phyloP scores from a whole-genome alignment of 352 stramenopile genomes.

The Pythium biforme region DNA sequence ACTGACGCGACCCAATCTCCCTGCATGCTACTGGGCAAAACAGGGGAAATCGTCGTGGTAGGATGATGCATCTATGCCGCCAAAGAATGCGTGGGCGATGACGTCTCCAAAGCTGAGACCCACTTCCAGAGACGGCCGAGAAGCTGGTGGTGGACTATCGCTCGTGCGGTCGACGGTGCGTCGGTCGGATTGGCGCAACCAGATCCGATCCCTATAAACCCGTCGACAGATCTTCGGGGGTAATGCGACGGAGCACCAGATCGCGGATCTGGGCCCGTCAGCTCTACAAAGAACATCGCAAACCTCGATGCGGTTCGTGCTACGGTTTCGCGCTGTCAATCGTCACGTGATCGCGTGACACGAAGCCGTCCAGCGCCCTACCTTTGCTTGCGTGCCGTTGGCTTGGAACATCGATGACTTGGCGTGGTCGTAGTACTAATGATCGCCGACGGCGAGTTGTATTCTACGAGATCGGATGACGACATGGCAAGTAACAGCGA shows the following conservation, averaged over 20 bases:
- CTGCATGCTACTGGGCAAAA: not conserved
- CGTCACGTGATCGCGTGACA: slow-evolving; percentile 9
- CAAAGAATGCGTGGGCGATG: slow-evolving; percentile 12
- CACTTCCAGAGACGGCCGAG: slow-evolving; percentile 6
- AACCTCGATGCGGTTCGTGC: not conserved
- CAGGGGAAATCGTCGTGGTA: slow-evolving; percentile 5
- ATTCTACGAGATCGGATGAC: not conserved
- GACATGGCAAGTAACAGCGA: slow-evolving; percentile 4
- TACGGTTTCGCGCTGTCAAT: not conserved
- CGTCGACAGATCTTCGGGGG: not conserved
- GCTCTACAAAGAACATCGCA: slow-evolving; percentile 6
- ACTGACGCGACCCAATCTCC: slow-evolving; percentile 16
- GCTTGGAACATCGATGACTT: slow-evolving; percentile 19
- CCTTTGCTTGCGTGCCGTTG: slow-evolving; percentile 15
- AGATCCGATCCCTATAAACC: slow-evolving; percentile 8
- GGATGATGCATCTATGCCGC: slow-evolving; percentile 13
- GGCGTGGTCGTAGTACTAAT: slow-evolving; percentile 20
- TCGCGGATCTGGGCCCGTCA: slow-evolving; percentile 4
- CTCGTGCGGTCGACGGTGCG: slow-evolving; percentile 2
- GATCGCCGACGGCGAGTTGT: slow-evolving; percentile 5
- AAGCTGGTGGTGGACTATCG: slow-evolving; percentile 11
- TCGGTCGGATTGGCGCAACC: not conserved
- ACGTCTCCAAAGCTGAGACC: not conserved
- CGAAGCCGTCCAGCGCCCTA: slow-evolving; percentile 8
- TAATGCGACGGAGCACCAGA: not conserved